Evolutionary conservation across 2,329 filamentous ascomycete genomes (phyloP), one percentile per base, ranked within the genome.

Genomic region (Penicillium fuscoglaucum): DNA sequence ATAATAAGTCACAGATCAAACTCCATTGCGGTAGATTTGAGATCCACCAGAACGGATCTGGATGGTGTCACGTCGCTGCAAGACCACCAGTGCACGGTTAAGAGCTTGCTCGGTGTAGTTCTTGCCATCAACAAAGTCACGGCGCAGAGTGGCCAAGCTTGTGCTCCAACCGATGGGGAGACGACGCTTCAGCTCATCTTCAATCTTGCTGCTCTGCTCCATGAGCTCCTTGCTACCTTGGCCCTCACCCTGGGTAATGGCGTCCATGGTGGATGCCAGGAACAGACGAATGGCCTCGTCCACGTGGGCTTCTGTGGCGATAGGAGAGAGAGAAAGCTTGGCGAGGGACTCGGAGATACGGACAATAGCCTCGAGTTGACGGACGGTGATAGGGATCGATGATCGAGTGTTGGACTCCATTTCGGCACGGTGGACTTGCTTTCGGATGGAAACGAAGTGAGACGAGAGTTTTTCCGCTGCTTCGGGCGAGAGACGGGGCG

Each of bases 201-300:
- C 95, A 6, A 98, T 85, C 67, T 91, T 91, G 65, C 83, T 83
- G 6, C 91, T 90, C 74, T 98, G 95, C 51, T 96, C 91, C 76
- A 96, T 93, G 56, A 98, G 80, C 76, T 98, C 93, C 62, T 91
- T 89, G 70, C 88, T 92, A 39, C 90, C 91, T 67, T 90, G 86
- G 63, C 88, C 90, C 66, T 90, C 88, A 60, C 93, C 93, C 69
- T 96, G 91, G 59, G 91, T 93, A 57, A 98, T 92, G 8, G 95
- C 95, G 71, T 99, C 93, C 95, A 99, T 98, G 57, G 95, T 99
- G 4, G 89, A 93, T 64, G 93, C 95, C 31, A 99, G 81, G 87
- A 99, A 99, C 17, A 99, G 84, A 0, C 95, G 89, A 69, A 99
- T 99, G 2, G 95, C 95, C 79, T 99, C 95, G 70, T 99, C 93